phyloP scores from a whole-genome alignment of 2,329 filamentous ascomycete genomes.

The Beauveria medogensis region DNA sequence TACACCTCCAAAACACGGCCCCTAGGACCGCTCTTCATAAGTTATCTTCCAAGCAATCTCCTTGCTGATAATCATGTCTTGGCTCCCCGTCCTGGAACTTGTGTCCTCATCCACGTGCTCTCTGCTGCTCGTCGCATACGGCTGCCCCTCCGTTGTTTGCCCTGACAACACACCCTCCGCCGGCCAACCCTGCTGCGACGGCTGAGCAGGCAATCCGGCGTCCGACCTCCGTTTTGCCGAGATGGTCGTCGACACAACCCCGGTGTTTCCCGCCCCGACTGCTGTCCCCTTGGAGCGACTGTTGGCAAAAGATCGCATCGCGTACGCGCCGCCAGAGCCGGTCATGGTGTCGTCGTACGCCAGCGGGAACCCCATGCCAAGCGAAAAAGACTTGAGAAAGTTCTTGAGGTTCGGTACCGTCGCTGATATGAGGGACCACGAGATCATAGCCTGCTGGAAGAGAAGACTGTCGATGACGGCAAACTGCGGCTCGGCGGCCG shows the following conservation, averaged over 20 bases:
- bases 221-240: neutral
- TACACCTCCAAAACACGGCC: neutral
- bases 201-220: neutral
- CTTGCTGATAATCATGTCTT: slow-evolving; percentile 17
- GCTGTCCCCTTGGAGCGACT: slow-evolving; percentile 5
- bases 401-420: slow-evolving; percentile 18
- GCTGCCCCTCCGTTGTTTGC: neutral
- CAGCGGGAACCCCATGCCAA: slow-evolving; percentile 11
- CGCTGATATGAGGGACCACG: slow-evolving; percentile 17
- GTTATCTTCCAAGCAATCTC: slow-evolving; percentile 14
- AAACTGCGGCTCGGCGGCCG: slow-evolving; percentile 13
- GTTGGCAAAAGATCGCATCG: slow-evolving; percentile 7
- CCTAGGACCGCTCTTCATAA: slow-evolving; percentile 6
- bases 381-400: slow-evolving; percentile 17
- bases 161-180: neutral
- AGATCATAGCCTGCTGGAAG: slow-evolving; percentile 15
- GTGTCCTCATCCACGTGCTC: slow-evolving; percentile 6
- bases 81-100: slow-evolving; percentile 12
- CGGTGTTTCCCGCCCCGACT: neutral
- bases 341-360: slow-evolving; percentile 11
- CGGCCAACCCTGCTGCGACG: neutral
- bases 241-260: neutral
- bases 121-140: neutral
- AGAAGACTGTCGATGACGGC: slow-evolving; percentile 13
- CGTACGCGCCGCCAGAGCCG: slow-evolving; percentile 9